A percentile compares a stretch with the other conserved stretches of the same genome.
These are phyloP conservation scores for Hansenula lynferdii DNA, from an alignment of 1,139 yeast species.

Conservation along the genomic window DNA sequence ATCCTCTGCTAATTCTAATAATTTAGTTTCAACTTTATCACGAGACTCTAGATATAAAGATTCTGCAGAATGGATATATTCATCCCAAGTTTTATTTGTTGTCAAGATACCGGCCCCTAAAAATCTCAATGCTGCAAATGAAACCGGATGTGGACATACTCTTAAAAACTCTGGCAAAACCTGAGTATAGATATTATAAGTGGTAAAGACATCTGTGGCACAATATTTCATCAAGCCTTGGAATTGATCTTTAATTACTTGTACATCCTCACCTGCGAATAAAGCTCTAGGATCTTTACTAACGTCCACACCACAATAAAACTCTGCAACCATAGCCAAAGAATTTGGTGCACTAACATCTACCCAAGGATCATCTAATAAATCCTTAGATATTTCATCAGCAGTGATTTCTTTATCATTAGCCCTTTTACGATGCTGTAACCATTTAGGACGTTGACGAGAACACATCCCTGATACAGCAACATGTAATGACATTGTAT, in stretches of 20 bases:
- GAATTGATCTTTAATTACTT: slow-evolving; percentile 53
- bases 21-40: slow-evolving; percentile 49
- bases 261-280: slow-evolving; percentile 53
- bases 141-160: slow-evolving; percentile 89
- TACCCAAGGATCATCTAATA: slow-evolving; percentile 69
- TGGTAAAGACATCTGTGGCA: slow-evolving; percentile 76
- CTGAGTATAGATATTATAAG: slow-evolving; percentile 63
- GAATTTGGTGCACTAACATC: slow-evolving; percentile 74
- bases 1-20: slow-evolving; percentile 56
- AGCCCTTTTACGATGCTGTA: slow-evolving; percentile 46
- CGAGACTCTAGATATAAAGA: slow-evolving; percentile 55
- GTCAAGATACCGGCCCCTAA: slow-evolving; percentile 80
- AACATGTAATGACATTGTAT: slow-evolving; percentile 90
- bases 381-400: slow-evolving; percentile 21
- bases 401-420: slow-evolving; percentile 16
- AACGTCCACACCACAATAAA: slow-evolving; percentile 70
- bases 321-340: slow-evolving; percentile 71
- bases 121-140: slow-evolving; percentile 81
- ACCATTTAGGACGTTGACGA: slow-evolving; percentile 80
- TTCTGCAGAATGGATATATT: slow-evolving; percentile 70
- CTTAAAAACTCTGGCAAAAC: slow-evolving; percentile 64
- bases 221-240: slow-evolving; percentile 69
- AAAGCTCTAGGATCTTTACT: slow-evolving; percentile 64
- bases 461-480: slow-evolving; percentile 93
- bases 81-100: slow-evolving; percentile 68